Evolutionary conservation across 306 rosid species (phyloP).

Genomic region (Carpinus viminea): DNA sequence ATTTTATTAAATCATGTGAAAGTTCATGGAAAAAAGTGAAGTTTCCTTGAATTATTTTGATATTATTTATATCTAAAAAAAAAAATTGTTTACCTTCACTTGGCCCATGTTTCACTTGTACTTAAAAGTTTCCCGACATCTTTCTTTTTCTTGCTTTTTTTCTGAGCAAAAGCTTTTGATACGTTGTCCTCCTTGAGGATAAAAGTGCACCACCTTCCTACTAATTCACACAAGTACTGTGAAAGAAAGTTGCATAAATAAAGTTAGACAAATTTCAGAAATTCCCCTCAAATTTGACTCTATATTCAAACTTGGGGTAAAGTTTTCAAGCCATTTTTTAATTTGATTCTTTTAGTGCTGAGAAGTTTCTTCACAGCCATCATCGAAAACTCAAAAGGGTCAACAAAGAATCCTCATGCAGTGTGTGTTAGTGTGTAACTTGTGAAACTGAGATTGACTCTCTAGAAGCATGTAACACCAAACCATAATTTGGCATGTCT

Average conservation of each 20-base stretch:
- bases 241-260: neutral
- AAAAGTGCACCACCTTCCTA: neutral
- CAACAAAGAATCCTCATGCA: neutral
- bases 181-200: neutral
- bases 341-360: neutral
- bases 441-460: conserved; percentile 26
- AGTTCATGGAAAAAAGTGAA: no score
- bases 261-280: neutral
- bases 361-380: conserved; percentile 26
- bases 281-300: conserved; percentile 3
- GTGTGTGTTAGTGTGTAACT: no score
- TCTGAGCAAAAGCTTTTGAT: neutral
- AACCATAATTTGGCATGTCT: neutral
- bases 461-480: conserved; percentile 29
- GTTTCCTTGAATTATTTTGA: neutral
- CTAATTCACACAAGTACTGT: neutral
- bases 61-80: neutral
- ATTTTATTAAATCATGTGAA: no score
- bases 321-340: neutral
- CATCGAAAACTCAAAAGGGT: conserved; percentile 10
- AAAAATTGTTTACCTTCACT: neutral
- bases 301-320: conserved; percentile 1
- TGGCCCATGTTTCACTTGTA: neutral
- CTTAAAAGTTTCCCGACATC: neutral
- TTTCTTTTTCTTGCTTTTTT: no score